Evolutionary conservation across 345 rosid genomes (phyloP).

Genomic region (Raphanus sativus): DNA sequence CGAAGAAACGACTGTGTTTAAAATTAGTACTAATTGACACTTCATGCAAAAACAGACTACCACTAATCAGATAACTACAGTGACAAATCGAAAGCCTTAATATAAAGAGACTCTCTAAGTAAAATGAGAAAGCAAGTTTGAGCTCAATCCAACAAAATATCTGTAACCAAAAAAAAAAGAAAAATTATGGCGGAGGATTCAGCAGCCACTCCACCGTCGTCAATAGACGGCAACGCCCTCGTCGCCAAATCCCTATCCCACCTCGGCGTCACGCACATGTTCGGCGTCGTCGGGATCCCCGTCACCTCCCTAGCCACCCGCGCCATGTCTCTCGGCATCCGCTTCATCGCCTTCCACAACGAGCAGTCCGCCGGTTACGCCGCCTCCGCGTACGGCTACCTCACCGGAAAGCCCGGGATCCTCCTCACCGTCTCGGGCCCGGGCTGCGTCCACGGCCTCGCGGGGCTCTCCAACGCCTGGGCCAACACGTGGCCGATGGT

Average conservation of each 20-base stretch:
- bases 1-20: background rate
- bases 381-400: slow-evolving; percentile 93
- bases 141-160: background rate
- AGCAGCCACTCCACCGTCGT: slow-evolving; percentile 15
- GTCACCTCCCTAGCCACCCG: slow-evolving; percentile 89
- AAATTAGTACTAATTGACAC: background rate
- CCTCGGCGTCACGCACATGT: slow-evolving; percentile 87
- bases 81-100: slow-evolving; percentile 9
- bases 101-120: background rate
- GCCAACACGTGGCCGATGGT: slow-evolving; percentile 85
- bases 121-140: background rate
- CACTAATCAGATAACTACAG: background rate
- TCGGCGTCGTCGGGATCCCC: slow-evolving; percentile 96
- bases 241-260: slow-evolving; percentile 65
- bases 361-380: slow-evolving; percentile 99
- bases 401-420: slow-evolving; percentile 77
- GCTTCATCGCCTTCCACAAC: slow-evolving; percentile 94
- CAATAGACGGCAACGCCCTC: slow-evolving; percentile 68
- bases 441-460: slow-evolving; percentile 95
- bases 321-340: slow-evolving; percentile 72
- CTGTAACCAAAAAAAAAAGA: background rate
- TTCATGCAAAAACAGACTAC: background rate
- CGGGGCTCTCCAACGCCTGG: slow-evolving; percentile 92
- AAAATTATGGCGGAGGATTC: slow-evolving; percentile 33
- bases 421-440: slow-evolving; percentile 96